Evolutionary conservation across 257 asterid genomes (phyloP).

Genomic region (Nicotiana benthamiana): DNA sequence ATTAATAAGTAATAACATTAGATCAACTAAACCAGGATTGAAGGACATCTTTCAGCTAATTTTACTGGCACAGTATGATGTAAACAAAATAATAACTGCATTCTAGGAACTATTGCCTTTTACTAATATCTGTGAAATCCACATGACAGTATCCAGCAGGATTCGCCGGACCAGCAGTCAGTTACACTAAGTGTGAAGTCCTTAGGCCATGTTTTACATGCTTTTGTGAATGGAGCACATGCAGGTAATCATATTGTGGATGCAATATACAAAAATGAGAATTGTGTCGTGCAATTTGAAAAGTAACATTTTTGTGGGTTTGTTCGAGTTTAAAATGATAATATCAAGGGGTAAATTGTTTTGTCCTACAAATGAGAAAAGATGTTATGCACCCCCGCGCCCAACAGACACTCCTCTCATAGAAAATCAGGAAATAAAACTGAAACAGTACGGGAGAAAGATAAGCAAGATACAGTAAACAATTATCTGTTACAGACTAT

Average conservation of each 20-base stretch:
- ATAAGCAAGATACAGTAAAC: background rate
- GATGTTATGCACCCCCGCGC: background rate
- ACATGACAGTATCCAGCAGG: conserved; percentile 34
- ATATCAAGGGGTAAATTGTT: background rate
- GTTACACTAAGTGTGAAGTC: conserved; percentile 39
- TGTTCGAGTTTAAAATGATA: background rate
- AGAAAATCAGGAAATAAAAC: background rate
- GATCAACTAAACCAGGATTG: background rate
- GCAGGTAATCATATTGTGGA: conserved; percentile 31
- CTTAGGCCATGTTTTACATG: conserved; percentile 57
- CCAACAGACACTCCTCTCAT: background rate
- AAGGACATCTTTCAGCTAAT: background rate
- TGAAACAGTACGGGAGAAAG: background rate
- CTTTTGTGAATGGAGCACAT: conserved; percentile 55
- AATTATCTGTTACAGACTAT: background rate
- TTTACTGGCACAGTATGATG: background rate
- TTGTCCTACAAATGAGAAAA: background rate
- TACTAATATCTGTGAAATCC: conserved; percentile 15
- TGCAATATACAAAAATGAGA: background rate
- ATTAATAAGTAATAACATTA: background rate
- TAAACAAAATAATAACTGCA: background rate
- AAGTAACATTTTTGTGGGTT: background rate
- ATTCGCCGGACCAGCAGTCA: conserved; percentile 21
- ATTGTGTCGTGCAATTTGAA: background rate
- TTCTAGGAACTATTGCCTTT: background rate